Evolutionary conservation across 495 filamentous ascomycete species (phyloP).

Genomic region (Neurospora terricola): DNA sequence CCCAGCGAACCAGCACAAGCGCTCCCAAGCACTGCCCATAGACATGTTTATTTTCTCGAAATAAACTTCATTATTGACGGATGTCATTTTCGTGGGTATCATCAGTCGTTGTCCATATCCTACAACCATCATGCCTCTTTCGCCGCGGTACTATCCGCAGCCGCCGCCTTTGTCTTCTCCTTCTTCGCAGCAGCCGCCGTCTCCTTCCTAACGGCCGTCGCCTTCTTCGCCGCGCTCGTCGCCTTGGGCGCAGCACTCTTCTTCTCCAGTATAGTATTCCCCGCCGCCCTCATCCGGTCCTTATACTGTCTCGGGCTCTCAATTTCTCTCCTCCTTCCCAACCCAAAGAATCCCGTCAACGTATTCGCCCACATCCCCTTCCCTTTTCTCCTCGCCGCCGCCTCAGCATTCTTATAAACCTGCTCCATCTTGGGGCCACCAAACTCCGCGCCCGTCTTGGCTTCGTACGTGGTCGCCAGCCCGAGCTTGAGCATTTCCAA

Average conservation of each 20-base stretch:
- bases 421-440: constrained; percentile 48
- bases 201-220: neutral
- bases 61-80: too few relatives aligned
- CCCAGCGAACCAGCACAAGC: too few relatives aligned
- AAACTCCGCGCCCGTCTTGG: constrained; percentile 79
- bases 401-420: constrained; percentile 63
- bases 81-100: neutral
- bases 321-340: constrained; percentile 38
- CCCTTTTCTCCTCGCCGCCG: constrained; percentile 53
- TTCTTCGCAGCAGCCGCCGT: neutral
- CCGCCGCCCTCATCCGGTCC: constrained; percentile 43
- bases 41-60: too few relatives aligned
- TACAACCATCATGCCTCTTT: neutral
- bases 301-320: constrained; percentile 88
- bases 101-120: neutral
- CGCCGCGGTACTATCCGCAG: neutral
- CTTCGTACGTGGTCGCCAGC: constrained; percentile 85
- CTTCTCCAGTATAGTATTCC: constrained; percentile 6
- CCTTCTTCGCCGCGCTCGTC: neutral
- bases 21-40: too few relatives aligned
- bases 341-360: constrained; percentile 9
- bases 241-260: neutral
- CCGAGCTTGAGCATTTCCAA: constrained; percentile 79
- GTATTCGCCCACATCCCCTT: constrained; percentile 63
- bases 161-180: neutral